These are phyloP conservation scores for Elsinoe fawcettii DNA, from an alignment of 2,329 filamentous ascomycete genomes.

Conservation along the genomic window DNA sequence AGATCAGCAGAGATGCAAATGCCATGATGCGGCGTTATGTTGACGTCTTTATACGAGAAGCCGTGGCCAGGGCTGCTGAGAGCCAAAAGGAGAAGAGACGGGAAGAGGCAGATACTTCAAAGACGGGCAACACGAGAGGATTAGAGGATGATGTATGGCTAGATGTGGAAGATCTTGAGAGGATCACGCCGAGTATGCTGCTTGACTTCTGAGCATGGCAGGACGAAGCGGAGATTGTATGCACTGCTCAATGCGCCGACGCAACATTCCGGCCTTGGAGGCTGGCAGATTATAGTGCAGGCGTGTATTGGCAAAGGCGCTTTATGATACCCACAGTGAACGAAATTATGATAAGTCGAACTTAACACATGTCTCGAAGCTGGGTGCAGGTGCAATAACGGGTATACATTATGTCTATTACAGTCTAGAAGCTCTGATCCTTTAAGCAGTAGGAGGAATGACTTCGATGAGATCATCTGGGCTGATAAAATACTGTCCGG, in stretches of 20 bases:
- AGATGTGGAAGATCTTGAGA: constrained; percentile 82
- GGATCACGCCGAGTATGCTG: constrained; percentile 73
- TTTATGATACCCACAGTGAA: too few relatives aligned
- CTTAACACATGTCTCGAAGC: too few relatives aligned
- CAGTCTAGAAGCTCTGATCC: neutral
- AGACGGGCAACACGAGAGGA: constrained; percentile 15
- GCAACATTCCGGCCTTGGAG: neutral
- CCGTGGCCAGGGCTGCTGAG: constrained; percentile 68
- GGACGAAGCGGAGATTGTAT: too few relatives aligned
- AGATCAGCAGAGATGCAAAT: constrained; percentile 71
- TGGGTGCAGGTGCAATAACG: neutral
- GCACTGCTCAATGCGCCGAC: neutral
- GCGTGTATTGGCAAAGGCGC: too few relatives aligned
- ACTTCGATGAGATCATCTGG: neutral
- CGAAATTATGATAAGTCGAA: too few relatives aligned
- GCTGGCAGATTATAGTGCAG: neutral
- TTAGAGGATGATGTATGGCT: constrained; percentile 33
- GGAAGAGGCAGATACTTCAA: constrained; percentile 37
- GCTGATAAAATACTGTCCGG: constrained; percentile 21
- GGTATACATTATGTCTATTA: constrained; percentile 5
- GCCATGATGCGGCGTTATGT: constrained; percentile 73
- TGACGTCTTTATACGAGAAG: constrained; percentile 84
- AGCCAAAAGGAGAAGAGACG: constrained; percentile 49
- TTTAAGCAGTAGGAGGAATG: neutral
- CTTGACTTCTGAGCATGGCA: constrained; percentile 53